A percentile compares a stretch with the other conserved stretches of the same genome.
Conservation (phyloP, 2,329 filamentous ascomycete genomes). For the Ceratocystis smalleyi region DNA sequence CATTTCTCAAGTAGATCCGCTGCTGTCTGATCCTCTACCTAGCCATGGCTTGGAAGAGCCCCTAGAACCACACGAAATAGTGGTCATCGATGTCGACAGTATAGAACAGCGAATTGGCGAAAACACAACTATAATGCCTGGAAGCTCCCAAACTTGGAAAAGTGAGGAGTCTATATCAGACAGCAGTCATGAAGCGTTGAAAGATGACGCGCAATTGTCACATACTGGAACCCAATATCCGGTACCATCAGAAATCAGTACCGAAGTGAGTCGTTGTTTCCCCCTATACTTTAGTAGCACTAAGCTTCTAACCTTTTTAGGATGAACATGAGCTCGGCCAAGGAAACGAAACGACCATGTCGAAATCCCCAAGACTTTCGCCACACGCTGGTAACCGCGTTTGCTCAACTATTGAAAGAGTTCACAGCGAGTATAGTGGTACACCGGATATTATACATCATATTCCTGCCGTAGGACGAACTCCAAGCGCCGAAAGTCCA, state of each 20-base stretch:
- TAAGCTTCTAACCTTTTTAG: not conserved
- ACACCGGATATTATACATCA: not conserved
- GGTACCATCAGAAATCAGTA: not conserved
- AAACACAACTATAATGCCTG: not conserved
- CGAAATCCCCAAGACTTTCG: not conserved
- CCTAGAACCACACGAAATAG: not conserved
- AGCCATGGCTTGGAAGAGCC: not conserved
- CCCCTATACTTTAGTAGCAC: not conserved
- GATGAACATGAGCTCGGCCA: not conserved
- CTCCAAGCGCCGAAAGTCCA: not conserved
- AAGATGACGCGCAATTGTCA: not conserved
- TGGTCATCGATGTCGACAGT: not conserved
- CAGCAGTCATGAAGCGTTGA: not conserved
- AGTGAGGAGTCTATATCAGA: not conserved
- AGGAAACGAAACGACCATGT: not conserved
- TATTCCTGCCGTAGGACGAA: not conserved
- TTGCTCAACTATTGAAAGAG: not conserved
- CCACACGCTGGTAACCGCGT: not conserved
- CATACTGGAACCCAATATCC: not conserved
- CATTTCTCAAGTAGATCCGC: not conserved
- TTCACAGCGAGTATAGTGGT: not conserved
- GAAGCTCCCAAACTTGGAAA: not conserved
- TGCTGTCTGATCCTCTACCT: not conserved
- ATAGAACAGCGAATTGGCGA: not conserved
- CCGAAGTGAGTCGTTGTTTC: not conserved